These are phyloP conservation scores for Plasmodium billcollinsi DNA, from an alignment of 169 alveolate genomes.

Conservation along the genomic window DNA sequence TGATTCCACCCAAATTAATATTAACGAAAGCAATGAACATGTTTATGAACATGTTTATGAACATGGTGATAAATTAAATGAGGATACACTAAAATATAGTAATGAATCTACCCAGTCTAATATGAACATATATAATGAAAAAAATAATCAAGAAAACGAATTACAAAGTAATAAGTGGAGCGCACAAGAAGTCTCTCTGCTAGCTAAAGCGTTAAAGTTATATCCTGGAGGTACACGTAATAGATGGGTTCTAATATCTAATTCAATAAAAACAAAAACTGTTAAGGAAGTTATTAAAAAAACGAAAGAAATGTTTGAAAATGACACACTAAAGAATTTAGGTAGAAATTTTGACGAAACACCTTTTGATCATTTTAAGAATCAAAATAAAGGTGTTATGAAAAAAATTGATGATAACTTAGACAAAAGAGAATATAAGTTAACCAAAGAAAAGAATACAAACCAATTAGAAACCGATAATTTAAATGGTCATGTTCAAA, in stretches of 20 bases:
- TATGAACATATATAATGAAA: background rate
- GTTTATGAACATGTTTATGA: background rate
- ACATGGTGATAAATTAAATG: background rate
- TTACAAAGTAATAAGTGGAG: slow-evolving; percentile 88
- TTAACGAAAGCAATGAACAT: background rate
- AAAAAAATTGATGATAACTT: slow-evolving; percentile 79
- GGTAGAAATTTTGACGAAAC: slow-evolving; percentile 80
- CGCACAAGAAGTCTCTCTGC: slow-evolving; percentile 88
- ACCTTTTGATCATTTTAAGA: slow-evolving; percentile 78
- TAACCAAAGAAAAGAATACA: slow-evolving; percentile 1
- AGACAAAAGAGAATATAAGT: slow-evolving; percentile 71
- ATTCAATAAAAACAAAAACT: slow-evolving; percentile 88
- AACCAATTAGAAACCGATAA: background rate
- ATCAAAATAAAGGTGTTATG: slow-evolving; percentile 79
- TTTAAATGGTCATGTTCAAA: slow-evolving; percentile 13
- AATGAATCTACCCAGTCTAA: slow-evolving; percentile 16
- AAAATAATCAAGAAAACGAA: slow-evolving; percentile 15
- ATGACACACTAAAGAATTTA: slow-evolving; percentile 79
- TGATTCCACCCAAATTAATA: too few relatives aligned
- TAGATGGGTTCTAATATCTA: slow-evolving; percentile 93
- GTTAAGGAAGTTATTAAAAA: slow-evolving; percentile 91
- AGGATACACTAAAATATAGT: background rate
- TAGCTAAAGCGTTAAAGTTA: slow-evolving; percentile 92
- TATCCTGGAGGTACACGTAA: slow-evolving; percentile 92
- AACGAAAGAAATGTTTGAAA: slow-evolving; percentile 88